Evolutionary conservation across 1,139 yeast species (phyloP).

Genomic region (Wickerhamomyces sp.): DNA sequence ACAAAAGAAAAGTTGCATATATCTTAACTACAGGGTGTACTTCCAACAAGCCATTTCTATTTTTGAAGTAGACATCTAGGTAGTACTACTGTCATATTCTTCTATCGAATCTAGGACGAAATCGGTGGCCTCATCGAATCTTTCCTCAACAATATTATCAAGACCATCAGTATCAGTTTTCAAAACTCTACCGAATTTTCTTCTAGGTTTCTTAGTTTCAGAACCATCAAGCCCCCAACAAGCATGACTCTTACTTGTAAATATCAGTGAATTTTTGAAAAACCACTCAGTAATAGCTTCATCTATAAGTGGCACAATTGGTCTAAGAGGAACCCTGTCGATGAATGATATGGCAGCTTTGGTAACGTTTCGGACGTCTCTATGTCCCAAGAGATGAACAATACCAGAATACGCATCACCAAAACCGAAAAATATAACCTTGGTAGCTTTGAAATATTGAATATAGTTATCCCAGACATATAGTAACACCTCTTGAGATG

Average conservation of each 20-base stretch:
- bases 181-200: slow-evolving; percentile 85
- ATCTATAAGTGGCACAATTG: slow-evolving; percentile 81
- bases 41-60: neutral
- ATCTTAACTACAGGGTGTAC: neutral
- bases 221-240: slow-evolving; percentile 62
- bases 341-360: slow-evolving; percentile 72
- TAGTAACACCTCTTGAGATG: slow-evolving; percentile 71
- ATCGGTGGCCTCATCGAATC: slow-evolving; percentile 82
- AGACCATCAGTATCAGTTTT: slow-evolving; percentile 69
- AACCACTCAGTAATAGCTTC: slow-evolving; percentile 91
- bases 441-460: slow-evolving; percentile 64
- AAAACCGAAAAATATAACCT: slow-evolving; percentile 76
- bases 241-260: slow-evolving; percentile 67
- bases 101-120: slow-evolving; percentile 71
- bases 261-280: slow-evolving; percentile 77
- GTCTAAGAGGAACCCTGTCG: slow-evolving; percentile 60
- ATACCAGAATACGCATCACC: slow-evolving; percentile 89
- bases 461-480: slow-evolving; percentile 91
- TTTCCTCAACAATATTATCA: slow-evolving; percentile 71
- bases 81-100: slow-evolving; percentile 25
- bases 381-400: slow-evolving; percentile 82
- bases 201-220: slow-evolving; percentile 69
- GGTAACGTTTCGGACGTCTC: slow-evolving; percentile 60
- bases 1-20: neutral
- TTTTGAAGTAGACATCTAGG: neutral